Evolutionary conservation across 768 basidiomycete species (phyloP), one percentile per base, ranked within the genome.

Genomic region (Daedaleopsis sinensis): DNA sequence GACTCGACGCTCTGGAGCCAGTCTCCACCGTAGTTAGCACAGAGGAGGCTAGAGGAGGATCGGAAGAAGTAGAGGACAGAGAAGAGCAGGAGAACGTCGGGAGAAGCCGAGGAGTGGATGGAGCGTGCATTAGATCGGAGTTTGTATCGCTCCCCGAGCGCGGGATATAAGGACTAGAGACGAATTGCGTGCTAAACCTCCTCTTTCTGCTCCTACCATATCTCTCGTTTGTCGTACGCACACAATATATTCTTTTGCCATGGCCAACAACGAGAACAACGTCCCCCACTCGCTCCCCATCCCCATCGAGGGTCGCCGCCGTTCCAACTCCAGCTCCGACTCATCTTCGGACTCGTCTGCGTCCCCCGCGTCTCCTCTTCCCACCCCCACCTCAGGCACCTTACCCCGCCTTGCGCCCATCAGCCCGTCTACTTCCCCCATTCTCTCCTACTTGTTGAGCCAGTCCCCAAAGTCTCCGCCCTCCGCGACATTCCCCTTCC

Each of bases 381-480:
- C 77, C 43, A 85, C 86, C 3, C 88, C 86, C 23, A 70, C 77
- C 49, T 80, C 84, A 27, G 64, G 75, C 1, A 65, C 71, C 12
- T 74, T 77, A 2, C 78, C 82, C 3, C 79, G 78, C 48, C 68
- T 85, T 50, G 75, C 79, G 8, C 69, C 80, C 11, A 75, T 80
- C 6, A 85, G 87, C 5, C 83, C 89, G 7, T 82, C 84, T 8
- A 80, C 79, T 5, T 90, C 90, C 4, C 91, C 91, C 49, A 87
- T 91, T 56, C 74, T 92, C 52, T 84, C 84, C 57, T 87, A 88
- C 71, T 88, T 89, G 73, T 71, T 91, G 79, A 72, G 72, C 52
- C 85, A 88, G 65, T 84, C 62, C 3, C 76, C 85, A 15, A 86
- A 84, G 67, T 67, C 78, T 0, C 74, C 62, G 19, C 49, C 70